These are phyloP conservation scores for Penicillium sclerotigenum DNA, from an alignment of 2,329 filamentous ascomycete genomes.

Conservation along the genomic window DNA sequence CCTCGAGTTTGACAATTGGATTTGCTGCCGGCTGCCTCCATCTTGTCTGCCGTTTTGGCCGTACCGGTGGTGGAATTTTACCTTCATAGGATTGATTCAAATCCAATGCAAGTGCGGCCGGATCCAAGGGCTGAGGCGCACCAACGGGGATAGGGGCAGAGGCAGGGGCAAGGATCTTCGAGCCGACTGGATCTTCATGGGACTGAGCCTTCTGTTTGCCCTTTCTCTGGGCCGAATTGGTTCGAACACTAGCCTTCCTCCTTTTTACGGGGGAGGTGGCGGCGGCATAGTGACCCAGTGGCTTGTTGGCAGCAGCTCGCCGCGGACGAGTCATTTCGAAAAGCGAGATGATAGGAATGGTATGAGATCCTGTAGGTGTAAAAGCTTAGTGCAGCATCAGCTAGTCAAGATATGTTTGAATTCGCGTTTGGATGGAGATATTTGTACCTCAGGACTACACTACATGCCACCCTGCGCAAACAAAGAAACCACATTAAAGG, in stretches of 20 bases:
- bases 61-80: not conserved
- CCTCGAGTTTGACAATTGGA: not conserved
- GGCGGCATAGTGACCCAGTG: not conserved
- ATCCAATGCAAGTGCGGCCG: not conserved
- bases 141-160: not conserved
- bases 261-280: not conserved
- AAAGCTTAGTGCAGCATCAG: not conserved
- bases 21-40: not conserved
- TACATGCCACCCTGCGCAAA: not conserved
- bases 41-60: not conserved
- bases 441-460: not conserved
- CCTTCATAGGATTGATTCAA: not conserved
- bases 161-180: not conserved
- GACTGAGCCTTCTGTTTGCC: not conserved
- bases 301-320: not conserved
- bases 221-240: not conserved
- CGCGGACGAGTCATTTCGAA: not conserved
- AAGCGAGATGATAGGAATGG: not conserved
- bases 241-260: accelerated
- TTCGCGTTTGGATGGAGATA: not conserved
- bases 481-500: not conserved
- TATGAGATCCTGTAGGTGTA: not conserved
- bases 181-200: no score
- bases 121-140: not conserved
- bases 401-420: not conserved